Evolutionary conservation across 331 rosid genomes (phyloP).

Genomic region (Malus hybrid): DNA sequence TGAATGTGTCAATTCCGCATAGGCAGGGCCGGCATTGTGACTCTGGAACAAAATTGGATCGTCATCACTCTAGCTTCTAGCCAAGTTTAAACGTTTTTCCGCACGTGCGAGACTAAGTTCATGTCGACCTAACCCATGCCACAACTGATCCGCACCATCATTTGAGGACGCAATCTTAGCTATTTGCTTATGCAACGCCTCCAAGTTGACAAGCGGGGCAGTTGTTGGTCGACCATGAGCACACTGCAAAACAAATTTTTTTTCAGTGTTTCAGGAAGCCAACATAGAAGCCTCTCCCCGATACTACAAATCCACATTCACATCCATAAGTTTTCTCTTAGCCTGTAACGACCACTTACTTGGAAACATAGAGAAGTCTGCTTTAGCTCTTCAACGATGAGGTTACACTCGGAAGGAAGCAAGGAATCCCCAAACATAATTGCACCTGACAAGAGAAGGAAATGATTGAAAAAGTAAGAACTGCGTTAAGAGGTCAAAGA

Average conservation of each 20-base stretch:
- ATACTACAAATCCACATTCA: neutral
- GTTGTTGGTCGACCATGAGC: constrained; percentile 98
- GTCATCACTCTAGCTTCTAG: constrained; percentile 14
- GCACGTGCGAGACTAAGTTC: constrained; percentile 50
- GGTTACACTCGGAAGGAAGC: constrained; percentile 92
- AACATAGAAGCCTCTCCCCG: neutral
- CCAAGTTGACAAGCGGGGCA: constrained; percentile 78
- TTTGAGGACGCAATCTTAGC: constrained; percentile 40
- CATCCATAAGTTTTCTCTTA: neutral
- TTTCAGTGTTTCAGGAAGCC: neutral
- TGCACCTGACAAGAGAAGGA: constrained; percentile 51
- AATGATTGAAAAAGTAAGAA: neutral
- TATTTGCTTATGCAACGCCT: constrained; percentile 67
- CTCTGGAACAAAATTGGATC: neutral
- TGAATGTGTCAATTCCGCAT: neutral
- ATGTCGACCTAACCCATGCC: constrained; percentile 66
- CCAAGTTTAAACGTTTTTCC: constrained; percentile 37
- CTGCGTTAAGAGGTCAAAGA: neutral
- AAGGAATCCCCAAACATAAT: constrained; percentile 94
- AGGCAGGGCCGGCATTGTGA: neutral
- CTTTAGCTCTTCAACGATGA: constrained; percentile 80
- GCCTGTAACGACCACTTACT: constrained; percentile 28
- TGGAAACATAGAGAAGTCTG: constrained; percentile 87
- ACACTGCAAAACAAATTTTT: constrained; percentile 43
- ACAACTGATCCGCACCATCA: constrained; percentile 22